Percentiles rank a stretch among this genome's conserved stretches.
phyloP scores from a whole-genome alignment of 306 rosid genomes.

The Pachyrhizus erosus region DNA sequence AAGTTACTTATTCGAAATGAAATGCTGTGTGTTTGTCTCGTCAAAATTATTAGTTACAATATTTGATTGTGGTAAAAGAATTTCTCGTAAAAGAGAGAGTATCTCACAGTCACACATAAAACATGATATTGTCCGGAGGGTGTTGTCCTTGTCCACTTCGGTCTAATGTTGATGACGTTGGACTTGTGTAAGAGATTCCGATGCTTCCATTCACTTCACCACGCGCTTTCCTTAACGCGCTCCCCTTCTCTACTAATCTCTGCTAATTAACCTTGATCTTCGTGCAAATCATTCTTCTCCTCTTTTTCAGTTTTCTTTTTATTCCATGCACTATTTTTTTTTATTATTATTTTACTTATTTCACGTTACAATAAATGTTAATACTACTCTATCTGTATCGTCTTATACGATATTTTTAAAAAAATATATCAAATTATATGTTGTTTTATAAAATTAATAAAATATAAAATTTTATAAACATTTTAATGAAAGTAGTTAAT shows the following conservation, averaged over 20 bases:
- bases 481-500: too few species aligned
- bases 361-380: too few species aligned
- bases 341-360: too few species aligned
- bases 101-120: neutral
- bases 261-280: conserved; percentile 29
- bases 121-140: conserved; percentile 35
- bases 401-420: too few species aligned
- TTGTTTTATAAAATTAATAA: too few species aligned
- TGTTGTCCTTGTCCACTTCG: conserved; percentile 18
- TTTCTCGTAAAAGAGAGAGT: conserved; percentile 8
- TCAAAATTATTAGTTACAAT: neutral
- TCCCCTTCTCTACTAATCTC: neutral
- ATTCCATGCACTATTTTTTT: neutral
- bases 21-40: neutral
- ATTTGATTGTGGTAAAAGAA: neutral
- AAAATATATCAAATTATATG: too few species aligned
- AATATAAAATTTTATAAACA: too few species aligned
- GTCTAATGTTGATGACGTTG: conserved; percentile 46
- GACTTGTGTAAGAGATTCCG: conserved; percentile 39
- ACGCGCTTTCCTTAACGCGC: conserved; percentile 33
- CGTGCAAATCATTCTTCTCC: conserved; percentile 36
- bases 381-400: too few species aligned
- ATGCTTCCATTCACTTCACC: neutral
- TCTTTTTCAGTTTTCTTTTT: neutral
- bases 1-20: neutral